Conservation (phyloP, 2,329 filamentous ascomycete genomes). For the Dactylonectria macrodidyma region DNA sequence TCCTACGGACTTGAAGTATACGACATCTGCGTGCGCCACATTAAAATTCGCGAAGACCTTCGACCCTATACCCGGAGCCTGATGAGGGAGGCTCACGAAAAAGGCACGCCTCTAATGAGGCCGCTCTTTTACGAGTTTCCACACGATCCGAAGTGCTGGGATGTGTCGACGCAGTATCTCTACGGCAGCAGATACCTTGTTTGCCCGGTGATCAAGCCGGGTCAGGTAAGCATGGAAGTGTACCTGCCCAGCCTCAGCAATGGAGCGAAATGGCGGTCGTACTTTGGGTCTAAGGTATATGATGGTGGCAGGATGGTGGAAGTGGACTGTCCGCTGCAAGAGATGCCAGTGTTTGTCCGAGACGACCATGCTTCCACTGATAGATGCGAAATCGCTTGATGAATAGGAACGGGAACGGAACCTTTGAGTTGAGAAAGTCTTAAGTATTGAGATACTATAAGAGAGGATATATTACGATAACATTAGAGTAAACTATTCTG, state of each 20-base stretch:
- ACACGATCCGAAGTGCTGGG: constrained; percentile 66
- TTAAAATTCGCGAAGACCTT: constrained; percentile 70
- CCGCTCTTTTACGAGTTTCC: constrained; percentile 77
- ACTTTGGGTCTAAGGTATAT: no score
- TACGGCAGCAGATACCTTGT: constrained; percentile 59
- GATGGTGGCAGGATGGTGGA: no score
- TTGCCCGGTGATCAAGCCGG: constrained; percentile 10
- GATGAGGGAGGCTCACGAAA: constrained; percentile 73
- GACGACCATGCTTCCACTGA: no score
- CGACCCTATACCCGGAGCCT: constrained; percentile 70
- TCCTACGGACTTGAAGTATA: constrained; percentile 74
- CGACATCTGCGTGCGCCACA: constrained; percentile 71
- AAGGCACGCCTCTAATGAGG: constrained; percentile 73
- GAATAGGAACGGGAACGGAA: no score
- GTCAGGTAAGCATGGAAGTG: not conserved
- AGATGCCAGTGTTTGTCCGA: no score
- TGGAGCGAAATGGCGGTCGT: not conserved
- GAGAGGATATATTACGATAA: no score
- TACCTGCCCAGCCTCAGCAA: not conserved
- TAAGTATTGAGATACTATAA: no score
- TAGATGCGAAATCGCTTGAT: no score
- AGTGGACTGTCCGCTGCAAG: no score
- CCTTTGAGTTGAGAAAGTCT: no score
- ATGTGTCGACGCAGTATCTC: constrained; percentile 74
- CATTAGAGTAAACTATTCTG: no score